A percentile compares a stretch with the other conserved stretches of the same genome.
Conservation (phyloP, 2,329 filamentous ascomycete genomes). For the Amesomyces nigricolor region DNA sequence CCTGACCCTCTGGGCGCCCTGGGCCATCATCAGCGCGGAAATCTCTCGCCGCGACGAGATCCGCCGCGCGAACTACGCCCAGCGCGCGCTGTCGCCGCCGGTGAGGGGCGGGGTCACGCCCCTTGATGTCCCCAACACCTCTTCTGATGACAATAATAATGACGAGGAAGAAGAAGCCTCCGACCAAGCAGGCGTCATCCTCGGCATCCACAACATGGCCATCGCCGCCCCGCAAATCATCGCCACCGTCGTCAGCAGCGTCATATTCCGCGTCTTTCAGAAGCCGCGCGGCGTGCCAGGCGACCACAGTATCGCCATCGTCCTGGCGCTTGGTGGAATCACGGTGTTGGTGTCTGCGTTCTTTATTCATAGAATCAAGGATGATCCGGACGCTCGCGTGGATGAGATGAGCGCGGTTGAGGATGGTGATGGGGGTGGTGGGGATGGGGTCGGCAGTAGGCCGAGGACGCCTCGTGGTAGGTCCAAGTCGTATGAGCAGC, state of each 20-base stretch:
- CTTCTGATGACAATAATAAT: constrained; percentile 30
- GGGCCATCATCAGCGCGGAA: constrained; percentile 89
- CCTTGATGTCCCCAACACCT: constrained; percentile 20
- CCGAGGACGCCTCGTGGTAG: constrained; percentile 32
- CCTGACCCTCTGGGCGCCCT: constrained; percentile 88
- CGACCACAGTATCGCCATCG: constrained; percentile 81
- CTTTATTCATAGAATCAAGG: constrained; percentile 61
- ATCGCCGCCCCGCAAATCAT: constrained; percentile 89
- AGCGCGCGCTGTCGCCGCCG: constrained; percentile 16
- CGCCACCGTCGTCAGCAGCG: constrained; percentile 75
- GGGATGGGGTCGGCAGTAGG: constrained; percentile 30
- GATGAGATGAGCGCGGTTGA: constrained; percentile 40
- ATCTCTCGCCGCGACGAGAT: constrained; percentile 73
- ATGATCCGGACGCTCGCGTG: constrained; percentile 44
- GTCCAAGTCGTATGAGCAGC: constrained; percentile 38
- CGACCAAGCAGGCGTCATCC: constrained; percentile 81
- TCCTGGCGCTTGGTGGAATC: constrained; percentile 75
- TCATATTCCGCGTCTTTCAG: constrained; percentile 80
- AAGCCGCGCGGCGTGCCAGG: constrained; percentile 80
- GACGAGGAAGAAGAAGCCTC: constrained; percentile 46
- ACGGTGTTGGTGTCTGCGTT: constrained; percentile 73
- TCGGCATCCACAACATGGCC: constrained; percentile 94
- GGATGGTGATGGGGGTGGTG: constrained; percentile 27
- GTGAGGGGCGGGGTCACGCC: constrained; percentile 17
- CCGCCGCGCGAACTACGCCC: constrained; percentile 37